A percentile compares a stretch with the other conserved stretches of the same genome.
phyloP scores from a whole-genome alignment of 2,329 filamentous ascomycete species.

The Bipolaris cookei region DNA sequence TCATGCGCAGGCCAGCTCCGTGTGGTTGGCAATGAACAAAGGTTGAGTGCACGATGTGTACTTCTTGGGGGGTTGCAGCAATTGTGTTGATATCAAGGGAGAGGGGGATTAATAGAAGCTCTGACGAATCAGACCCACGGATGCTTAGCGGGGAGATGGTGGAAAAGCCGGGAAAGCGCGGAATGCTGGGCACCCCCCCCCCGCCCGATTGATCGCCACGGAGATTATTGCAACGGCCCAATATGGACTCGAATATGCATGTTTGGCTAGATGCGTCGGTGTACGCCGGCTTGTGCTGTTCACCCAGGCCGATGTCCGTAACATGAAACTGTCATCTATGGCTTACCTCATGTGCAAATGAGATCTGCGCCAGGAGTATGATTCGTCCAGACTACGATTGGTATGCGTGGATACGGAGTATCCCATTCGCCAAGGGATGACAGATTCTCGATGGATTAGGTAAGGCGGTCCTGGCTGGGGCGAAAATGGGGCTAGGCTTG shows the following conservation, averaged over 20 bases:
- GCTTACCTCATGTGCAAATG: neutral
- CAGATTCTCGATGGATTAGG: slow-evolving; percentile 4
- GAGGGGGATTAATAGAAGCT: neutral
- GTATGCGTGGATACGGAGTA: neutral
- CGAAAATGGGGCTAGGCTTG: slow-evolving; percentile 2
- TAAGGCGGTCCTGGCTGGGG: slow-evolving; percentile 5
- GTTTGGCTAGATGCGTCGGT: slow-evolving; percentile 4
- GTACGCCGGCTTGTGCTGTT: slow-evolving; percentile 9
- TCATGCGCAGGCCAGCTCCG: neutral
- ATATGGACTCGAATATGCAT: slow-evolving; percentile 10
- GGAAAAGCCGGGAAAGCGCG: neutral
- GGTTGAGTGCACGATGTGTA: slow-evolving; percentile 13
- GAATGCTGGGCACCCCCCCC: neutral
- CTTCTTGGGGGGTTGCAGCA: slow-evolving; percentile 9
- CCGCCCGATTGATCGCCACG: slow-evolving; percentile 17
- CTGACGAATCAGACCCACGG: slow-evolving; percentile 12
- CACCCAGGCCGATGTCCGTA: slow-evolving; percentile 1
- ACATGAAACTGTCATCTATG: neutral
- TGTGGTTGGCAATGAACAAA: neutral
- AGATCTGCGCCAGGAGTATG: neutral
- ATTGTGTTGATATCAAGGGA: slow-evolving; percentile 7
- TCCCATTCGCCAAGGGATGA: slow-evolving; percentile 2
- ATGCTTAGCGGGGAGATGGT: slow-evolving; percentile 10
- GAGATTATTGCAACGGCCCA: slow-evolving; percentile 19
- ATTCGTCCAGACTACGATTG: neutral